Conservation (phyloP, 2,329 filamentous ascomycete genomes). For the Uncinocarpus reesii region DNA sequence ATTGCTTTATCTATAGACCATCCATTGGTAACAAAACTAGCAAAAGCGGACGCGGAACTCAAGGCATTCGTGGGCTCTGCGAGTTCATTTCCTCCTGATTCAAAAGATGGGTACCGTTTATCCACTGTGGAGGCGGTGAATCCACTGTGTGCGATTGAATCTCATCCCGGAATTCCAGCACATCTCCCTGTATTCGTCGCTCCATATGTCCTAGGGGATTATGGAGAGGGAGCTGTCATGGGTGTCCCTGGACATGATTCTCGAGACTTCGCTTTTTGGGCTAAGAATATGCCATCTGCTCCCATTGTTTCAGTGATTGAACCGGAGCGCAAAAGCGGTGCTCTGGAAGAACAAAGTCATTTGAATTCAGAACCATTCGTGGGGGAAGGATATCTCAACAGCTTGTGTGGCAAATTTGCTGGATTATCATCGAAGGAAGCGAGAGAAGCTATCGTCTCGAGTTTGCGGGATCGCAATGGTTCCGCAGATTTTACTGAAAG, state of each 20-base stretch:
- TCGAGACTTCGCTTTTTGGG: conserved; percentile 72
- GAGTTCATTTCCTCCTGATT: conserved; percentile 45
- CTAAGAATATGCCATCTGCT: conserved; percentile 51
- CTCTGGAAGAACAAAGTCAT: conserved; percentile 22
- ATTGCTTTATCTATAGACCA: conserved; percentile 66
- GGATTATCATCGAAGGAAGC: conserved; percentile 55
- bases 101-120: conserved; percentile 57
- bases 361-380: conserved; percentile 42
- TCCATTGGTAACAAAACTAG: conserved; percentile 54
- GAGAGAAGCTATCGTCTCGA: conserved; percentile 48
- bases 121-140: conserved; percentile 53
- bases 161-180: conserved; percentile 32
- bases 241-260: conserved; percentile 78
- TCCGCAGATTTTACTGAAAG: conserved; percentile 56
- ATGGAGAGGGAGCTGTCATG: conserved; percentile 83
- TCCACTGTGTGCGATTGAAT: conserved; percentile 51
- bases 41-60: conserved; percentile 50
- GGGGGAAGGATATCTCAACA: conserved; percentile 57
- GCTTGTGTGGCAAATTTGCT: conserved; percentile 53
- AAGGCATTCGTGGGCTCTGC: conserved; percentile 55
- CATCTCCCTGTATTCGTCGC: conserved; percentile 66
- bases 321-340: conserved; percentile 33
- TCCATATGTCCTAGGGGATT: conserved; percentile 74
- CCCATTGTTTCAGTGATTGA: conserved; percentile 55
- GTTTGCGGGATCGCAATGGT: conserved; percentile 40